Evolutionary conservation across 192 early-diverging fungal species (phyloP), one percentile per base, ranked within the genome.

Genomic region (Geranomyces variabilis): DNA sequence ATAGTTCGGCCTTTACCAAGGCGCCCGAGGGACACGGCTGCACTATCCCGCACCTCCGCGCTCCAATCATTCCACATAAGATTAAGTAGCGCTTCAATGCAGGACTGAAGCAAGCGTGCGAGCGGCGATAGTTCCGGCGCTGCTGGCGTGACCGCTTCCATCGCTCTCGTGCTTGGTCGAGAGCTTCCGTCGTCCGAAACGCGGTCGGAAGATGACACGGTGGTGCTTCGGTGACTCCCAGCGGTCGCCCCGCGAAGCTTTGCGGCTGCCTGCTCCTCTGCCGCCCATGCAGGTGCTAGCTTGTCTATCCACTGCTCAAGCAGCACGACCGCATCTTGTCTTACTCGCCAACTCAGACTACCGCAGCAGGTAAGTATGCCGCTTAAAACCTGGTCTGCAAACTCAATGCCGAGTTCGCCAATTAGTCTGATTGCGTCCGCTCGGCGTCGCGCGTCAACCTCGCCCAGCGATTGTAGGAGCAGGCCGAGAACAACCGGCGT

Each of bases 51-150:
- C 6, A 86, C 84, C 26, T 79, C 74, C 29, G 56, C 13, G 13
- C 69, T 68, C 81, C 81, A 83, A 67, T 86, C 84, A 41, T 79
- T 75, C 82, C 82, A 84, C 84, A 86, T 86, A 1, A 80, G 41
- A 14, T 56, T 48, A 14, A 86, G 73, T 29, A 86, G 69, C n/a
- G 60, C 59, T 24, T 84, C 68, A 4, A 61, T 30, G 17, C 45
- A 6, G 19, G 28, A 53, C 13, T 53, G 47, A 21, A 66, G 41
- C 21, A 60, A 26, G 17, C 31, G 44, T n/a, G 45, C 26, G 17
- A 46, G 5, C 4, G 24, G 29, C 21, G 69, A 26, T 1, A 10
- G 59, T 26, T 33, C 43, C 47, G 24, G 29, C 19, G 56, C 53
- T 7, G 59, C 59, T 1, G 34, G 21, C 19, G 59, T 29, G 2